These are phyloP conservation scores for Boletellus sp. DNA, from an alignment of 768 basidiomycete species.

Conservation along the genomic window DNA sequence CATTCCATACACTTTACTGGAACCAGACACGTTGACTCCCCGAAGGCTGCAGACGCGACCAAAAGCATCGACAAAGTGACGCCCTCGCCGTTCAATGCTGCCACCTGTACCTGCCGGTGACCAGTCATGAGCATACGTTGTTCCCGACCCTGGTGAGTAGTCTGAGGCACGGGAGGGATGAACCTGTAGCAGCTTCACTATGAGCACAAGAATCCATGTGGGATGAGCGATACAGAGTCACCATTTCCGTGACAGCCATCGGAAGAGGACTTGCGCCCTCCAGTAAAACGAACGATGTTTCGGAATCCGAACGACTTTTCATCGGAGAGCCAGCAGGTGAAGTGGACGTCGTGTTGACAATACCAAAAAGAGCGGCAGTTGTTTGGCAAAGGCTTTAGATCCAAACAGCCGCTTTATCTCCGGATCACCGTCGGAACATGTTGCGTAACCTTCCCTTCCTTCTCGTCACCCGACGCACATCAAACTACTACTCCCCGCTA, in stretches of 20 bases:
- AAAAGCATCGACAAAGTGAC: conserved; percentile 78
- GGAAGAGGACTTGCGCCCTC: not conserved
- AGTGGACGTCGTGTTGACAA: not conserved
- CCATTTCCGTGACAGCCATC: conserved; percentile 1
- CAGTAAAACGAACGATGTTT: conserved; percentile 47
- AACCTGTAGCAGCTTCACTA: conserved; percentile 7
- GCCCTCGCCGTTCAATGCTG: conserved; percentile 55
- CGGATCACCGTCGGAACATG: not conserved
- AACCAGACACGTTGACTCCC: conserved; percentile 84
- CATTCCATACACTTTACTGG: conserved; percentile 66
- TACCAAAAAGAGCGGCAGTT: conserved; percentile 12
- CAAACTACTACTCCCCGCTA: not conserved
- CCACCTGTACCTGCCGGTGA: conserved; percentile 53
- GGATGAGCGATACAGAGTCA: not conserved
- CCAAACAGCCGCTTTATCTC: conserved; percentile 25
- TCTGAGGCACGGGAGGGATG: conserved; percentile 47
- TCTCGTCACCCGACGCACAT: not conserved
- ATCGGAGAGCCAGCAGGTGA: conserved; percentile 5
- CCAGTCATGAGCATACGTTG: conserved; percentile 75
- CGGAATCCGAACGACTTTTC: conserved; percentile 34
- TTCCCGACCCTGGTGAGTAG: conserved; percentile 45
- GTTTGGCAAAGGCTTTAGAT: conserved; percentile 30
- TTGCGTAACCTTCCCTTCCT: not conserved
- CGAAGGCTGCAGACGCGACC: conserved; percentile 78
- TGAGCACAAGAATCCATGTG: not conserved